These are phyloP conservation scores for Euryodendron excelsum DNA, from an alignment of 148 eudicot species.

Conservation along the genomic window DNA sequence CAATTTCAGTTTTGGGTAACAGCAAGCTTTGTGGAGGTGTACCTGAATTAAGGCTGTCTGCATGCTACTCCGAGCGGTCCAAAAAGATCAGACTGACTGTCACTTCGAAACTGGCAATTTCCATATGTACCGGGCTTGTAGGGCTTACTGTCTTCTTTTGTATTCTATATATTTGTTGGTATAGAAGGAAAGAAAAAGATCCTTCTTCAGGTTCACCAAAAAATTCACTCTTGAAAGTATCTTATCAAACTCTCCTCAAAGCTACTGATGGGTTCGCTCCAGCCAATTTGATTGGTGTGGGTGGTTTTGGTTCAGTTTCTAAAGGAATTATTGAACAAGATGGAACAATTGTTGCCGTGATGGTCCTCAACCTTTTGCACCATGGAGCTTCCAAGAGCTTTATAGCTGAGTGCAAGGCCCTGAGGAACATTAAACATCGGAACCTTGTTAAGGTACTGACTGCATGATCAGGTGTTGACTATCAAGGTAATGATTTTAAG, in stretches of 20 bases:
- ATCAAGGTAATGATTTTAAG: not conserved
- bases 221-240: not conserved
- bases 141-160: not conserved
- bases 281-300: not conserved
- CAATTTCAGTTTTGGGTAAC: slow-evolving; percentile 25
- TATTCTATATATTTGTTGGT: not conserved
- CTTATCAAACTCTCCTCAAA: not conserved
- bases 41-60: slow-evolving; percentile 16
- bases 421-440: not conserved
- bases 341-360: not conserved
- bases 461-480: not conserved
- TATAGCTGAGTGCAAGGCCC: not conserved
- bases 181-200: not conserved
- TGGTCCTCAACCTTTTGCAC: not conserved
- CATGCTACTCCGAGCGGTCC: not conserved
- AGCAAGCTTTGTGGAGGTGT: slow-evolving; percentile 29
- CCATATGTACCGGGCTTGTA: not conserved
- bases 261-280: not conserved
- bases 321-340: not conserved
- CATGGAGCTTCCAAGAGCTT: not conserved
- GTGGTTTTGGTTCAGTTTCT: not conserved
- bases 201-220: not conserved
- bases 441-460: not conserved
- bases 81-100: not conserved
- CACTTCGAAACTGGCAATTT: not conserved